Conservation (phyloP, 208 protist species). For the Trichomonas tenax region DNA sequence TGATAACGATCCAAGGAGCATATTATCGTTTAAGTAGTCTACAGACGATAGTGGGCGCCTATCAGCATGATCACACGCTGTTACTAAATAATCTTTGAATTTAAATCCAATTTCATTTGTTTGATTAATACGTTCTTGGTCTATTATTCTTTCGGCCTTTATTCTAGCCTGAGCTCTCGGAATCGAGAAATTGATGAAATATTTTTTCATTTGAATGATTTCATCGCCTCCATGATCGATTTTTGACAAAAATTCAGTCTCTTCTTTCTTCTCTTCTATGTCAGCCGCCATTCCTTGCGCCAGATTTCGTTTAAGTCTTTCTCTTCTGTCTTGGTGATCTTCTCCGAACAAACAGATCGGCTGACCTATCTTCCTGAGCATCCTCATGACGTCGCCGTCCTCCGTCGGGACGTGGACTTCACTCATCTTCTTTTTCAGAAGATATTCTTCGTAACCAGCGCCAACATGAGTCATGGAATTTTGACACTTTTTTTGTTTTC, state of each 20-base stretch:
- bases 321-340: neutral
- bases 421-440: neutral
- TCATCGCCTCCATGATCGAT: neutral
- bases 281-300: neutral
- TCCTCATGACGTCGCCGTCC: neutral
- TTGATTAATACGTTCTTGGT: neutral
- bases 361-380: neutral
- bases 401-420: neutral
- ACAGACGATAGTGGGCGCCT: neutral
- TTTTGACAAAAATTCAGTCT: neutral
- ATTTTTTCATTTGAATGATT: neutral
- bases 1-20: neutral
- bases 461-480: neutral
- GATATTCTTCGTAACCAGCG: neutral
- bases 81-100: neutral
- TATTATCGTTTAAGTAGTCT: neutral
- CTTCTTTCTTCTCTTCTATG: neutral
- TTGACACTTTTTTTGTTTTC: no score
- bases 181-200: neutral
- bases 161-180: neutral
- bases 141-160: neutral
- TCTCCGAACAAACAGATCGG: slow-evolving; percentile 15
- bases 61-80: neutral
- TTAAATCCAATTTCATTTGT: neutral
- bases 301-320: neutral